Evolutionary conservation across 2,329 filamentous ascomycete genomes (phyloP).

Genomic region (Dothistroma septosporum): DNA sequence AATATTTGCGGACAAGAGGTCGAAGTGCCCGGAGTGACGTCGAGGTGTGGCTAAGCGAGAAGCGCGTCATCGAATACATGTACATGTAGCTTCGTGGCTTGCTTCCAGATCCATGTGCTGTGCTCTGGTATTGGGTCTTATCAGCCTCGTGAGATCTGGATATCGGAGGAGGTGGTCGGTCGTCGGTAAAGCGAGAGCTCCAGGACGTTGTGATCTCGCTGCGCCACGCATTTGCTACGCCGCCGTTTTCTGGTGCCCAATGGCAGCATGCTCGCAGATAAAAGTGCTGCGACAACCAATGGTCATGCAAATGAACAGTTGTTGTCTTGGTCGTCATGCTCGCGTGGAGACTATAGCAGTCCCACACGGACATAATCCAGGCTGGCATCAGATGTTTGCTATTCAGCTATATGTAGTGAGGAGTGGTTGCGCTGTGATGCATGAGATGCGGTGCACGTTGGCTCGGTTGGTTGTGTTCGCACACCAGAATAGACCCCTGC

Average conservation of each 20-base stretch:
- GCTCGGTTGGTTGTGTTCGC: background rate
- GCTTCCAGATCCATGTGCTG: background rate
- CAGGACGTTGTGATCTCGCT: too few relatives aligned
- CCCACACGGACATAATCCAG: background rate
- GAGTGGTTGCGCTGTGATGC: too few relatives aligned
- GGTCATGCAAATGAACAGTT: too few relatives aligned
- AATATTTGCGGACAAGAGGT: constrained; percentile 2
- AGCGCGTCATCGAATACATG: constrained; percentile 4
- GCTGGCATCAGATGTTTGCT: too few relatives aligned
- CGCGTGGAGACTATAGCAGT: background rate
- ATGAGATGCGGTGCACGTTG: background rate
- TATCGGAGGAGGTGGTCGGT: background rate
- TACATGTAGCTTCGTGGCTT: background rate
- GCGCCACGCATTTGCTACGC: too few relatives aligned
- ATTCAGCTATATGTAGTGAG: too few relatives aligned
- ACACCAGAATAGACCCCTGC: background rate
- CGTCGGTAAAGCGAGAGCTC: too few relatives aligned
- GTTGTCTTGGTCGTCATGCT: too few relatives aligned
- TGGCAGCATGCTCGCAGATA: too few relatives aligned
- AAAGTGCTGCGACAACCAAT: too few relatives aligned
- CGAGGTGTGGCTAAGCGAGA: constrained; percentile 2
- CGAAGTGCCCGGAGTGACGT: constrained; percentile 9
- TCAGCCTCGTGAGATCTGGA: background rate
- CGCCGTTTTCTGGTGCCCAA: too few relatives aligned
- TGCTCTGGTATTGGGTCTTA: background rate